These are phyloP conservation scores for Chaetoceros tenuissimus DNA, from an alignment of 108 stramenopile species.

Conservation along the genomic window DNA sequence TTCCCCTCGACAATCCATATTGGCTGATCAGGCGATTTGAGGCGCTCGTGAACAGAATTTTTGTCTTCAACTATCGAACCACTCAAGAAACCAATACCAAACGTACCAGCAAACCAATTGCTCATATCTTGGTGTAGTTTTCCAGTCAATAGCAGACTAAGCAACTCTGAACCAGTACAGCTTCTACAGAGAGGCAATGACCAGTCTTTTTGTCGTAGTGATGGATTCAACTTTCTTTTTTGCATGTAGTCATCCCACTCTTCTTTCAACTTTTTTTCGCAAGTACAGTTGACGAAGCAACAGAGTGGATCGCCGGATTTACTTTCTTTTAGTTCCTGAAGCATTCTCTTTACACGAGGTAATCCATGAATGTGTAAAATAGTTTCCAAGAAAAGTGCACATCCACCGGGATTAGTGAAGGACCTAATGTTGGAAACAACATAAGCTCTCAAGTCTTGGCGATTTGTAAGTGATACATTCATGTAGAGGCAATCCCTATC, in stretches of 20 bases:
- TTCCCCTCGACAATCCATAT: conserved; percentile 68
- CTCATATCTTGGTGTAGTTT: conserved; percentile 21
- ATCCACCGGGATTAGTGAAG: conserved; percentile 61
- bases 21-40: conserved; percentile 48
- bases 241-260: conserved; percentile 11
- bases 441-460: conserved; percentile 51
- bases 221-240: conserved; percentile 17
- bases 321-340: not conserved
- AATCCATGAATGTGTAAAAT: conserved; percentile 61
- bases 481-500: conserved; percentile 29
- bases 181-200: not conserved
- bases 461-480: conserved; percentile 49
- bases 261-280: not conserved
- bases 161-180: conserved; percentile 44
- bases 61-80: conserved; percentile 7
- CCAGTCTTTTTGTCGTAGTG: conserved; percentile 12
- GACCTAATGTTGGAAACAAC: conserved; percentile 43
- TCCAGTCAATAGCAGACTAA: conserved; percentile 69
- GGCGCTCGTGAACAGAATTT: conserved; percentile 13
- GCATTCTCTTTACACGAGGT: conserved; percentile 17
- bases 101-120: conserved; percentile 45
- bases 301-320: not conserved
- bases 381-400: conserved; percentile 73
- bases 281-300: conserved; percentile 3
- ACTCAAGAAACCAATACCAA: conserved; percentile 62